Conservation (phyloP, 352 stramenopile species). For the Phytopythium boreale region DNA sequence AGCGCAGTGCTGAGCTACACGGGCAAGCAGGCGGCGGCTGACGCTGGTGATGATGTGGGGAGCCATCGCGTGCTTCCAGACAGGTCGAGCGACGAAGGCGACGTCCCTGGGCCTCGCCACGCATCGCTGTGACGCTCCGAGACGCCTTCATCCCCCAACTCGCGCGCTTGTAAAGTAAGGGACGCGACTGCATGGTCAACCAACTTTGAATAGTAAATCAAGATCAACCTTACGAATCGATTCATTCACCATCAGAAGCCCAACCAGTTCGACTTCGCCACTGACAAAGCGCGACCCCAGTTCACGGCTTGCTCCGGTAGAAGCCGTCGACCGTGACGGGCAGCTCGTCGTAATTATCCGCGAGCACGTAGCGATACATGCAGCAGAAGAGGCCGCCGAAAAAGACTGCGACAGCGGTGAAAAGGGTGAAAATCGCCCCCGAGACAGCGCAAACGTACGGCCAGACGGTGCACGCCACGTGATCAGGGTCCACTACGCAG, state of each 20-base stretch:
- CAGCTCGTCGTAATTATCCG: not conserved
- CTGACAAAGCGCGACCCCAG: too few species aligned
- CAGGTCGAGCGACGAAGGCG: not conserved
- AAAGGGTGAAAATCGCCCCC: too few species aligned
- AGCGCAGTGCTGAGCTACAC: conserved; percentile 3
- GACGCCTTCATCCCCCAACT: not conserved
- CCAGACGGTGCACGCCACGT: not conserved
- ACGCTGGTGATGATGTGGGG: not conserved
- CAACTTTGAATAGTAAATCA: not conserved
- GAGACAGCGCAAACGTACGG: not conserved
- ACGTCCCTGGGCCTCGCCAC: not conserved
- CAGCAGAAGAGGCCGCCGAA: too few species aligned
- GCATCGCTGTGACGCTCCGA: not conserved
- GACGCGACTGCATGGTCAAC: not conserved
- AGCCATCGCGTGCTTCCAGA: not conserved
- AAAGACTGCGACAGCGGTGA: too few species aligned
- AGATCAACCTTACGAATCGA: not conserved
- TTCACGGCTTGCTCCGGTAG: too few species aligned
- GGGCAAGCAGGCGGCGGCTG: not conserved
- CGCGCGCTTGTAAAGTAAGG: not conserved
- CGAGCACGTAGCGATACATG: too few species aligned
- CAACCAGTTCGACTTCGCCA: too few species aligned
- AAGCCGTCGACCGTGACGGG: not conserved
- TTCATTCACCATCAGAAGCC: not conserved
- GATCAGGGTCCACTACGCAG: not conserved